phyloP scores from a whole-genome alignment of 192 early-diverging fungal genomes.

The Coemansia aciculifera region DNA sequence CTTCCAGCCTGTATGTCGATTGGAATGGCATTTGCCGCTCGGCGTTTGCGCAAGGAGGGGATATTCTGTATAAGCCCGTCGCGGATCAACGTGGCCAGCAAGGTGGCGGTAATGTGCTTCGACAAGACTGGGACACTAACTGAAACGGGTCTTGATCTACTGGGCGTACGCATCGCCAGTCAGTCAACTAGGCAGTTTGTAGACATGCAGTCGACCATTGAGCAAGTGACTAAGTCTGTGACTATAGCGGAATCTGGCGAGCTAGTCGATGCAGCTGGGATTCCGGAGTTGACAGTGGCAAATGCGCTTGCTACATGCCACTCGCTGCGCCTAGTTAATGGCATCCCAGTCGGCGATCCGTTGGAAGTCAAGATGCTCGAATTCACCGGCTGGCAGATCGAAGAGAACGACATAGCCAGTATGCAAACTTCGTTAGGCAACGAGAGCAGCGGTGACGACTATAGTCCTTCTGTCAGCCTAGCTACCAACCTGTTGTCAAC shows the following conservation, averaged over 20 bases:
- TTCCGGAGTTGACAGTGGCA: slow-evolving; percentile 24
- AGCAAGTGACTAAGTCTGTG: background rate
- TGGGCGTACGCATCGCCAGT: slow-evolving; percentile 70
- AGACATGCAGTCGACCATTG: slow-evolving; percentile 26
- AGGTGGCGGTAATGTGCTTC: slow-evolving; percentile 91
- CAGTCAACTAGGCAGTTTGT: slow-evolving; percentile 33
- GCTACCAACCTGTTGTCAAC: slow-evolving; percentile 35
- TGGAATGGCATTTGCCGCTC: slow-evolving; percentile 92
- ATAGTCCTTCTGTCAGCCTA: background rate
- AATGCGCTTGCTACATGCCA: slow-evolving; percentile 77
- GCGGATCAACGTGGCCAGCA: slow-evolving; percentile 95
- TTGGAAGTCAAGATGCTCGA: slow-evolving; percentile 97
- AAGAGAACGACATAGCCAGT: slow-evolving; percentile 64
- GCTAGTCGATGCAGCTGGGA: background rate
- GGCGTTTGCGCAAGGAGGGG: slow-evolving; percentile 68
- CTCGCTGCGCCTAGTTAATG: slow-evolving; percentile 82
- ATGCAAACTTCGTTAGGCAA: background rate
- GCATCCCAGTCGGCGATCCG: slow-evolving; percentile 87
- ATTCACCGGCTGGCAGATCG: slow-evolving; percentile 87
- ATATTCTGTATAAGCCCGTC: slow-evolving; percentile 94
- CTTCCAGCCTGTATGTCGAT: slow-evolving; percentile 96
- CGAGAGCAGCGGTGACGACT: background rate
- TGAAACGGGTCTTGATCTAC: slow-evolving; percentile 89
- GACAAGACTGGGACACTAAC: slow-evolving; percentile 99
- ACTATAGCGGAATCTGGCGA: background rate